Conservation (phyloP, 2,329 filamentous ascomycete species). For the Coccinonectria pachysandricola region DNA sequence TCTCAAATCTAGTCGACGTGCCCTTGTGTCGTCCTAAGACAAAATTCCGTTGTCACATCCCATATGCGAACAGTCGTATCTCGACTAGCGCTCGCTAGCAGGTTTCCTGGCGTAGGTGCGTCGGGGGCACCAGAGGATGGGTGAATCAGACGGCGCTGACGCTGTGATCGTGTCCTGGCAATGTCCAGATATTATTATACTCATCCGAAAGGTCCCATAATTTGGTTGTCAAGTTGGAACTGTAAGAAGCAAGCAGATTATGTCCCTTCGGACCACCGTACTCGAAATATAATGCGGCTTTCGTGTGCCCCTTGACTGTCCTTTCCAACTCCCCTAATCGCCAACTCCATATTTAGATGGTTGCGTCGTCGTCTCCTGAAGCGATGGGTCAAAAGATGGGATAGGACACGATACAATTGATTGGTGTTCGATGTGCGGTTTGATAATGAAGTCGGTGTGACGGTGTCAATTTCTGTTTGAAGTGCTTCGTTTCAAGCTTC, state of each 20-base stretch:
- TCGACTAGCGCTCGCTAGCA: slow-evolving; percentile 76
- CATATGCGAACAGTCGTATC: slow-evolving; percentile 81
- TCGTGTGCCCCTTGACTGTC: slow-evolving; percentile 87
- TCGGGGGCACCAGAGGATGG: slow-evolving; percentile 70
- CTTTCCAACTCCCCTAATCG: slow-evolving; percentile 82
- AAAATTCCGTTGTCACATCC: slow-evolving; percentile 90
- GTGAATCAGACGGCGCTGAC: slow-evolving; percentile 85
- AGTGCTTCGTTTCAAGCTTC: slow-evolving; percentile 63
- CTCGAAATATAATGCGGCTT: slow-evolving; percentile 77
- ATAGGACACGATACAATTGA: slow-evolving; percentile 87
- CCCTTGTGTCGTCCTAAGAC: slow-evolving; percentile 74
- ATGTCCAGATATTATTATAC: slow-evolving; percentile 89
- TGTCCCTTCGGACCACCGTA: slow-evolving; percentile 71
- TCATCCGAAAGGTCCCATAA: slow-evolving; percentile 87
- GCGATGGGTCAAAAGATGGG: slow-evolving; percentile 84
- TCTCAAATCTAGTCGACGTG: slow-evolving; percentile 89
- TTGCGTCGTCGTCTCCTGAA: slow-evolving; percentile 83
- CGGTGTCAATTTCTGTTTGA: slow-evolving; percentile 75
- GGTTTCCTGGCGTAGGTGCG: slow-evolving; percentile 67
- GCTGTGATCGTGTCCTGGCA: slow-evolving; percentile 86
- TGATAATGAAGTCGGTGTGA: slow-evolving; percentile 62
- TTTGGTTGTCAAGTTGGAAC: slow-evolving; percentile 85
- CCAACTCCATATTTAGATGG: slow-evolving; percentile 97
- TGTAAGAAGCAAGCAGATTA: slow-evolving; percentile 51
- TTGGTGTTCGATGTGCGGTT: slow-evolving; percentile 59